Percentiles rank a stretch among this genome's conserved stretches.
Evolutionary conservation across 1,139 yeast species (phyloP).

Genomic region (Blastobotrys malaysiensis): DNA sequence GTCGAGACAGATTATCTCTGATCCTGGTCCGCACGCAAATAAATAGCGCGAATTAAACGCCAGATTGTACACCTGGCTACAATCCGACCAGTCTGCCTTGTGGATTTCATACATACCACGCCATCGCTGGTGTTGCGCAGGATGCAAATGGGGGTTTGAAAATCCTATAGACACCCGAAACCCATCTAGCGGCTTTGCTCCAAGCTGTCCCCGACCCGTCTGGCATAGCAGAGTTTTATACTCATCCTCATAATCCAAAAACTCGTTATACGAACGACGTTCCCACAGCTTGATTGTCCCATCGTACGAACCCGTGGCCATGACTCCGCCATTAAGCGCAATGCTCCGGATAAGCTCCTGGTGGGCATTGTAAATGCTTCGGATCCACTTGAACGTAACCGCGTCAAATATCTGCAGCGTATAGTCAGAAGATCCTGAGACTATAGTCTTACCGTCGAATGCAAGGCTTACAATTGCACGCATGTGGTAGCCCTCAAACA

Average conservation of each 20-base stretch:
- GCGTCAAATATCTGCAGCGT: constrained; percentile 11
- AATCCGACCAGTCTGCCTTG: constrained; percentile 6
- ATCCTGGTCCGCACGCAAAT: constrained; percentile 10
- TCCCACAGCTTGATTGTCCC: constrained; percentile 13
- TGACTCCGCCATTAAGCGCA: constrained; percentile 2
- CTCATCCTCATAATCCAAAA: background rate
- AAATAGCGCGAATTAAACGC: constrained; percentile 10
- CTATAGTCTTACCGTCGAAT: constrained; percentile 10
- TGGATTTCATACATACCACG: constrained; percentile 7
- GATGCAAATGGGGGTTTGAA: constrained; percentile 5
- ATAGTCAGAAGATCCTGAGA: constrained; percentile 12
- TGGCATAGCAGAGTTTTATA: background rate
- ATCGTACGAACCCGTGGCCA: constrained; percentile 14
- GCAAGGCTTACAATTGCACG: constrained; percentile 12
- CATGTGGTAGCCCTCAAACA: constrained; percentile 7
- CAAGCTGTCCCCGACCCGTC: background rate
- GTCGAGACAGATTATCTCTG: constrained; percentile 12
- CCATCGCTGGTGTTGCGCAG: constrained; percentile 8
- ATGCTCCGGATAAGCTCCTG: constrained; percentile 12
- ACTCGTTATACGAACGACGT: background rate
- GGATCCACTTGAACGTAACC: constrained; percentile 7
- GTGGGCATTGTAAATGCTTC: constrained; percentile 13
- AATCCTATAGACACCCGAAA: constrained; percentile 3
- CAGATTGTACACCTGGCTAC: constrained; percentile 11
- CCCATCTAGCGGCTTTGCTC: background rate